Base-by-base conservation (phyloP, 106 monocot species). In the Acorus gramineus region DNA sequence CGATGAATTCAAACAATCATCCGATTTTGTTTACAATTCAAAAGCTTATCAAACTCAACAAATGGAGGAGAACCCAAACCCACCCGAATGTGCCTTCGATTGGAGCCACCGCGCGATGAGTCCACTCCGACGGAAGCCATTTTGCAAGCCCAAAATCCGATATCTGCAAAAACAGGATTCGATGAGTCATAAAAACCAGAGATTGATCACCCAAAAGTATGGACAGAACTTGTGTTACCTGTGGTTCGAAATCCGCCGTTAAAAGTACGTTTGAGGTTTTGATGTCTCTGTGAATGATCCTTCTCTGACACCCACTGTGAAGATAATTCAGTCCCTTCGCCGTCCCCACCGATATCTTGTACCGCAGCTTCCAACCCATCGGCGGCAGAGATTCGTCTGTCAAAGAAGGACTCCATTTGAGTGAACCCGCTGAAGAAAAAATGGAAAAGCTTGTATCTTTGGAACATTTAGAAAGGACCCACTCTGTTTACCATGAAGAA, bases 51-150 rank as follows among this genome's bases (percentile, higher is more conserved):
- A 28, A 28, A 28, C 28, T 28, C 28, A 28, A 28, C 28, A 28
- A 28, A 28, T 28, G 28, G 28, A 28, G 28, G 28, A 28, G 28
- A 28, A 28, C 28, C 28, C 28, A 28, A 28, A 62, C 65, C 1
- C 11, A 89, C 89, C 89, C 84, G 53, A 84, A 77, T 59, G 89
- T 89, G 49, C 89, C 89, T 79, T 89, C 89, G 2, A 89, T 89
- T 5, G 84, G 78, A 8, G 69, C 76, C 4, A 84, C 77, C 2
- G 81, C 77, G 4, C 89, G 81, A 65, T 89, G 81, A 58, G 62
- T 79, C 81, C 89, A 89, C 53, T 82, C 76, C 0, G 81, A 74
- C 6, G 89, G 84, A 5, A 89, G 77, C 89, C 89, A 84, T 61
- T 51, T 84, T 8, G 84, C 89, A 7, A 89, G 79, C 51, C 89